Evolutionary conservation across 305 asterid genomes (phyloP).

Genomic region (Solanum aculeatissimum): DNA sequence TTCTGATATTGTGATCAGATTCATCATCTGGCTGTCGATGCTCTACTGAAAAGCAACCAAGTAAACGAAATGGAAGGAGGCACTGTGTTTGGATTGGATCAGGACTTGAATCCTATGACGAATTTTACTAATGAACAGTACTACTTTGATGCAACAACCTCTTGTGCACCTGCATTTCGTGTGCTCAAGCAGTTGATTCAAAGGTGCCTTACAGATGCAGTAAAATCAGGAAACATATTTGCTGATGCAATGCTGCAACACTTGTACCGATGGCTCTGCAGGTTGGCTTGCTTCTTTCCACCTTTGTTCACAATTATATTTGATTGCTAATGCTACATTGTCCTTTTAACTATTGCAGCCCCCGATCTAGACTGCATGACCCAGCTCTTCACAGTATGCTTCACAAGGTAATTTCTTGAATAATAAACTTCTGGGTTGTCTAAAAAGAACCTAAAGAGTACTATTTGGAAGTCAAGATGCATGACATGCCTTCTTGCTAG

Average conservation of each 20-base stretch:
- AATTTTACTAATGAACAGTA: conserved; percentile 46
- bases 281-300: conserved; percentile 32
- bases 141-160: conserved; percentile 60
- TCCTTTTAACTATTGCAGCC: conserved; percentile 47
- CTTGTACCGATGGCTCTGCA: conserved; percentile 98
- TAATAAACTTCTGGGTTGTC: conserved; percentile 8
- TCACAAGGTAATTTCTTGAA: conserved; percentile 60
- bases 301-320: neutral
- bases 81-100: conserved; percentile 81
- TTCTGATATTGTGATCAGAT: conserved; percentile 32
- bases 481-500: neutral
- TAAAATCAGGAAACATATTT: conserved; percentile 82
- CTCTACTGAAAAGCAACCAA: conserved; percentile 96
- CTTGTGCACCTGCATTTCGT: conserved; percentile 93
- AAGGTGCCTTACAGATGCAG: conserved; percentile 90
- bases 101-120: conserved; percentile 40
- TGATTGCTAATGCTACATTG: conserved; percentile 8
- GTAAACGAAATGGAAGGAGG: conserved; percentile 99
- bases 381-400: conserved; percentile 96
- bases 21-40: conserved; percentile 92
- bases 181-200: conserved; percentile 89
- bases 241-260: conserved; percentile 92
- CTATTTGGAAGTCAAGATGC: neutral
- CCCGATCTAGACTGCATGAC: conserved; percentile 88
- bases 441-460: neutral